A percentile compares a stretch with the other conserved stretches of the same genome.
phyloP scores from a whole-genome alignment of 2,329 filamentous ascomycete species.

The Aureobasidium subglaciale region DNA sequence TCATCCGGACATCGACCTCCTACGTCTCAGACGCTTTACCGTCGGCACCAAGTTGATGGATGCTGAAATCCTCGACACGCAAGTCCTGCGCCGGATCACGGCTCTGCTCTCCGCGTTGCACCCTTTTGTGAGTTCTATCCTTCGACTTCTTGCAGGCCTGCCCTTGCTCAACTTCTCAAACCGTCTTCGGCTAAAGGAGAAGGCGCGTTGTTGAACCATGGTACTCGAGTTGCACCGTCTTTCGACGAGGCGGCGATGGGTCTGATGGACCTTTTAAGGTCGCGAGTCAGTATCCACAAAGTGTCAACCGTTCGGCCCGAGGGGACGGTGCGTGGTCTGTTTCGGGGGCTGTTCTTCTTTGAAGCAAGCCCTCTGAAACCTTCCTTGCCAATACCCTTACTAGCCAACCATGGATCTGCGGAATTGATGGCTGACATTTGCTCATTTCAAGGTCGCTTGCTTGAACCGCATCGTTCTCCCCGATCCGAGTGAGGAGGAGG shows the following conservation, averaged over 20 bases:
- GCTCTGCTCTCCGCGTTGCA: constrained; percentile 61
- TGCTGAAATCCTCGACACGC: constrained; percentile 52
- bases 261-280: constrained; percentile 10
- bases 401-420: not conserved
- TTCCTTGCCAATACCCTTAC: not conserved
- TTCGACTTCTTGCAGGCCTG: not conserved
- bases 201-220: constrained; percentile 3
- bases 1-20: constrained; percentile 70
- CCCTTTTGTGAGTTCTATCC: constrained; percentile 62
- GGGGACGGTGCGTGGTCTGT: constrained; percentile 10
- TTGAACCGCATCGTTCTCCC: constrained; percentile 46
- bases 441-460: constrained; percentile 39
- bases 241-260: not conserved
- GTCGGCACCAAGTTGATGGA: constrained; percentile 62
- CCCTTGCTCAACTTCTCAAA: not conserved
- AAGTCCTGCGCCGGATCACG: constrained; percentile 59
- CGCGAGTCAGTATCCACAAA: constrained; percentile 9
- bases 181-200: not conserved
- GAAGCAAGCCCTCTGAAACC: constrained; percentile 2
- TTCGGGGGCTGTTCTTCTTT: not conserved
- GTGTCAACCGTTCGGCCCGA: constrained; percentile 5
- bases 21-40: constrained; percentile 75
- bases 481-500: constrained; percentile 32
- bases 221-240: constrained; percentile 10
- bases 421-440: not conserved